phyloP scores from a whole-genome alignment of 441 rosid genomes.

The Gossypium davidsonii region DNA sequence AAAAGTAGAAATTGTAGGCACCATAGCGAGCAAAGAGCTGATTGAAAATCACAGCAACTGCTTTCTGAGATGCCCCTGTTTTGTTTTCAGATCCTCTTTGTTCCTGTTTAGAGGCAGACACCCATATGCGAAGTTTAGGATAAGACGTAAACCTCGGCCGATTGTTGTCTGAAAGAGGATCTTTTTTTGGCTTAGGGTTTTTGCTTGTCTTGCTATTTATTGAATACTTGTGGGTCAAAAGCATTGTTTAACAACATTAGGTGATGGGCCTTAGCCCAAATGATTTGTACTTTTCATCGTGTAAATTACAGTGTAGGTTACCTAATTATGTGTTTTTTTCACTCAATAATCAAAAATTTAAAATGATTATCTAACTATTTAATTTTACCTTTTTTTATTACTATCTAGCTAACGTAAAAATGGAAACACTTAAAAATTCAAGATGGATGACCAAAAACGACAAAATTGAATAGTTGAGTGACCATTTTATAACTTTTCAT shows the following conservation, averaged over 20 bases:
- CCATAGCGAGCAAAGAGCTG: conserved; percentile 21
- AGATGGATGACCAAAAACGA: too few species aligned
- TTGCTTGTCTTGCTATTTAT: not conserved
- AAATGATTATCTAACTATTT: too few species aligned
- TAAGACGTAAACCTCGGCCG: not conserved
- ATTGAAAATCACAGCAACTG: conserved; percentile 6
- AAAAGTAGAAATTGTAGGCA: conserved; percentile 9
- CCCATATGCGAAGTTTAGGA: not conserved
- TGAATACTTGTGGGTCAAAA: not conserved
- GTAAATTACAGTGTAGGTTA: not conserved
- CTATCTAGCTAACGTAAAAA: too few species aligned
- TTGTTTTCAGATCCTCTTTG: conserved; percentile 12
- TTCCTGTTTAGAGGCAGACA: conserved; percentile 3
- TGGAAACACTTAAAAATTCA: too few species aligned
- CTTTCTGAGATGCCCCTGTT: conserved; percentile 19
- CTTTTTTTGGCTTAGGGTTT: not conserved
- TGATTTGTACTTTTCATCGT: not conserved
- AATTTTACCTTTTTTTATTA: too few species aligned
- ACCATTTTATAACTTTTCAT: too few species aligned
- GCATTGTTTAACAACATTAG: not conserved
- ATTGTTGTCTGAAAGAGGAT: not conserved
- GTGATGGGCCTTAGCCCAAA: conserved; percentile 3
- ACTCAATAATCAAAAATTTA: too few species aligned
- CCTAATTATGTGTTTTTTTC: too few species aligned
- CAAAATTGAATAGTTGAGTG: too few species aligned